Evolutionary conservation across 148 eudicot genomes (phyloP).

Genomic region (Rheum nobile): DNA sequence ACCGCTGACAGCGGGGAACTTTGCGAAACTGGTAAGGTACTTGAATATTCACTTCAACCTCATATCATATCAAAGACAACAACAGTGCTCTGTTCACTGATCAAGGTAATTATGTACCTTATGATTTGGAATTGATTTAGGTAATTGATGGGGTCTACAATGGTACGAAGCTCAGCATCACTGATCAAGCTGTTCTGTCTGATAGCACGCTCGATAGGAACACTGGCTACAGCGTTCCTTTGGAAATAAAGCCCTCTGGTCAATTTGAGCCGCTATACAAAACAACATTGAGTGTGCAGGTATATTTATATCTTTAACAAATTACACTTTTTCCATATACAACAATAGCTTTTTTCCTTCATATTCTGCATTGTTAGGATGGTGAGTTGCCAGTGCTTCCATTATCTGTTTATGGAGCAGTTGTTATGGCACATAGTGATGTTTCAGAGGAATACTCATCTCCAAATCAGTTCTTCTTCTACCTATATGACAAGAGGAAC

Average conservation of each 20-base stretch:
- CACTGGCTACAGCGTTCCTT: constrained; percentile 61
- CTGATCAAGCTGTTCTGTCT: constrained; percentile 79
- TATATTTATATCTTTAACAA: constrained; percentile 9
- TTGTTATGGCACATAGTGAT: constrained; percentile 90
- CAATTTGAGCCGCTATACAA: constrained; percentile 92
- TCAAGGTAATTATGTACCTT: background rate
- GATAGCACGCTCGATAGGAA: constrained; percentile 38
- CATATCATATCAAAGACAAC: background rate
- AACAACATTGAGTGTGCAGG: constrained; percentile 87
- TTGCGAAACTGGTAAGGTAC: constrained; percentile 97
- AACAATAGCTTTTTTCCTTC: constrained; percentile 1
- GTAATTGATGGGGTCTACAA: constrained; percentile 79
- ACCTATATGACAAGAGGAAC: constrained; percentile 80
- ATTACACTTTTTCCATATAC: background rate
- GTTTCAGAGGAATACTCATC: constrained; percentile 83
- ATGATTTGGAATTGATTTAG: constrained; percentile 20
- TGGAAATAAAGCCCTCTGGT: constrained; percentile 90
- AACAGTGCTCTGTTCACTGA: background rate
- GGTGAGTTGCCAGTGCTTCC: constrained; percentile 98
- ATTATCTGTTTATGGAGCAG: constrained; percentile 88
- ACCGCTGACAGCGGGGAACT: constrained; percentile 91
- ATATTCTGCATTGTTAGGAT: constrained; percentile 35
- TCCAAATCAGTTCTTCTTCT: constrained; percentile 89
- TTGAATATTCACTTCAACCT: constrained; percentile 27
- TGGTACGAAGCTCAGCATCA: constrained; percentile 57